These are phyloP conservation scores for Kodamaea arcana DNA, from an alignment of 1,139 yeast genomes.

Conservation along the genomic window DNA sequence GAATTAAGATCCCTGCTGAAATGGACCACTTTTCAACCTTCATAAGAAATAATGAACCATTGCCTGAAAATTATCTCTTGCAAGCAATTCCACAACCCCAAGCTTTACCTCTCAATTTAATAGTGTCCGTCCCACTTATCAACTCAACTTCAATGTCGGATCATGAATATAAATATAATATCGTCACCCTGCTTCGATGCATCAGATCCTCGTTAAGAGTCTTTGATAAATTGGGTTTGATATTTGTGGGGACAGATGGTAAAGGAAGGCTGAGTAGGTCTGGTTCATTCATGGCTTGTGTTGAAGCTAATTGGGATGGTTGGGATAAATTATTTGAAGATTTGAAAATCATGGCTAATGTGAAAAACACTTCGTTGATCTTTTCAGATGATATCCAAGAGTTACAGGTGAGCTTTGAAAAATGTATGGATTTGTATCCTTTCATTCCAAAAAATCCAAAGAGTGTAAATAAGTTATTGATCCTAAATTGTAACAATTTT, in stretches of 20 bases:
- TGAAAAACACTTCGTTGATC: constrained; percentile 1
- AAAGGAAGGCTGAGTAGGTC: constrained; percentile 25
- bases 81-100: constrained; percentile 32
- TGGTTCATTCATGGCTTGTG: constrained; percentile 56
- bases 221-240: constrained; percentile 51
- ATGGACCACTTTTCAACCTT: constrained; percentile 33
- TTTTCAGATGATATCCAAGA: constrained; percentile 20
- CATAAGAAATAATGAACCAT: constrained; percentile 30
- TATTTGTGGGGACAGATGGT: constrained; percentile 50
- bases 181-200: constrained; percentile 24
- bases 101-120: constrained; percentile 41
- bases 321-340: constrained; percentile 48
- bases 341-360: constrained; percentile 32
- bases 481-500: constrained; percentile 21
- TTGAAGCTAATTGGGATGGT: constrained; percentile 50
- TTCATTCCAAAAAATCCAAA: constrained; percentile 20
- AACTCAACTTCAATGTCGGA: constrained; percentile 29
- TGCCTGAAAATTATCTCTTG: constrained; percentile 36
- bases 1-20: constrained; percentile 35
- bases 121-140: constrained; percentile 44
- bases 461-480: constrained; percentile 25
- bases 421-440: constrained; percentile 29
- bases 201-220: constrained; percentile 30
- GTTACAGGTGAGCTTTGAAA: constrained; percentile 23
- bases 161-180: constrained; percentile 26